A percentile compares a stretch with the other conserved stretches of the same genome.
phyloP scores from a whole-genome alignment of 176 grass and related monocot species.

The Oropetium thomaeum region DNA sequence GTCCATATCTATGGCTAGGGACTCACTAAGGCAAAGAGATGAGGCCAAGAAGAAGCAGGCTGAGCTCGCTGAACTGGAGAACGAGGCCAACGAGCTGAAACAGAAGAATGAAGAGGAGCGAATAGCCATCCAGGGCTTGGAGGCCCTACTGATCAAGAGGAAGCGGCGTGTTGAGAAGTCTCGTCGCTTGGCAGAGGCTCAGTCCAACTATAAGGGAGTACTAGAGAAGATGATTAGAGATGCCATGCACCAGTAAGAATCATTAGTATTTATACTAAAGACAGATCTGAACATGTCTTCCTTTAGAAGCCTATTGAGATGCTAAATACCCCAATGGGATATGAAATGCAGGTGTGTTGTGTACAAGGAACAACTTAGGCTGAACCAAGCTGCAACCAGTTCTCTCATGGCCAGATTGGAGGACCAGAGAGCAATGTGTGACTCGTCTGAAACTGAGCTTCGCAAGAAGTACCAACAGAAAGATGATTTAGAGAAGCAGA shows the following conservation, averaged over 20 bases:
- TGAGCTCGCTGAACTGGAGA: conserved; percentile 65
- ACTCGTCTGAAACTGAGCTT: conserved; percentile 82
- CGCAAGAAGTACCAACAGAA: conserved; percentile 74
- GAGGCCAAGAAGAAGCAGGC: conserved; percentile 82
- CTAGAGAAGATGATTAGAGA: conserved; percentile 99
- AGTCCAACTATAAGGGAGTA: conserved; percentile 80
- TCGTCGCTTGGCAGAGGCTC: conserved; percentile 72
- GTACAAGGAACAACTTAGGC: conserved; percentile 93
- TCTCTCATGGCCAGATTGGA: conserved; percentile 91
- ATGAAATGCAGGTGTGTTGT: conserved; percentile 66
- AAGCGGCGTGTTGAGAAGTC: conserved; percentile 67
- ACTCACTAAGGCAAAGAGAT: conserved; percentile 77
- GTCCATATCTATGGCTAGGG: conserved; percentile 84
- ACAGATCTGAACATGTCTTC: not conserved
- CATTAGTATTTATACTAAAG: not conserved
- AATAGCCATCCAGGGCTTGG: conserved; percentile 69
- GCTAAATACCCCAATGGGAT: conserved; percentile 10
- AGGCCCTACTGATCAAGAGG: conserved; percentile 66
- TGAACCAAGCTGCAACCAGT: conserved; percentile 76
- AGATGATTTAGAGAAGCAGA: conserved; percentile 77
- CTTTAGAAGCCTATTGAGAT: not conserved
- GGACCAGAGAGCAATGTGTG: conserved; percentile 81
- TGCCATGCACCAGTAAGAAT: conserved; percentile 94
- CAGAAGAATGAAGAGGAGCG: conserved; percentile 66
- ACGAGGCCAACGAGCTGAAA: conserved; percentile 53